These are phyloP conservation scores for Pulveroboletus sp. DNA, from an alignment of 768 basidiomycete species.

Conservation along the genomic window DNA sequence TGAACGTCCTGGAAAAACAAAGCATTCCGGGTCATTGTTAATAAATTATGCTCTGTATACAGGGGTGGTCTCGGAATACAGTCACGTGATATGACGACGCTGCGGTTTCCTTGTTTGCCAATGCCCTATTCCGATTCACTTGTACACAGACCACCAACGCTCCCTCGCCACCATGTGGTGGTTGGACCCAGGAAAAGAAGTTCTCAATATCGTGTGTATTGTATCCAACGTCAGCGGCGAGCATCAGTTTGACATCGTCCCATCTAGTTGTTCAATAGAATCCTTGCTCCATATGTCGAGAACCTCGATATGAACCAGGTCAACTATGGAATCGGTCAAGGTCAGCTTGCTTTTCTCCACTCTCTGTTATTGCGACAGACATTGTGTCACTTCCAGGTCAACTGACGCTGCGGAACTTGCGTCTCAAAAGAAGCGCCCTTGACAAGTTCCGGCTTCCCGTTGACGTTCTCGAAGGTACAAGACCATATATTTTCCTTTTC, in stretches of 20 bases:
- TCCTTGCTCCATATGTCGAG: constrained; percentile 93
- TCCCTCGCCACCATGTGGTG: constrained; percentile 65
- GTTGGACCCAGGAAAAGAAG: constrained; percentile 83
- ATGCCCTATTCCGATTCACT: constrained; percentile 27
- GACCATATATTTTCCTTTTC: not conserved
- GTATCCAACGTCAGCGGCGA: not conserved
- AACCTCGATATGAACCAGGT: constrained; percentile 94
- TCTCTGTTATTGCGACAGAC: constrained; percentile 1
- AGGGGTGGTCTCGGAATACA: not conserved
- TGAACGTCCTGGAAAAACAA: no score
- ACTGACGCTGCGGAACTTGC: constrained; percentile 74
- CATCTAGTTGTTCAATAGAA: constrained; percentile 76
- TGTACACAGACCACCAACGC: constrained; percentile 5
- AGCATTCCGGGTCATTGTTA: no score
- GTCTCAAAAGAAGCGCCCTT: constrained; percentile 87
- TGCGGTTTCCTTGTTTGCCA: constrained; percentile 22
- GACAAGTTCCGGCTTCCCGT: constrained; percentile 96
- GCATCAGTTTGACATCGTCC: not conserved
- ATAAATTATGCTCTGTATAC: no score
- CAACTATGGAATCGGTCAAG: constrained; percentile 89
- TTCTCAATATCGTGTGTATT: constrained; percentile 63
- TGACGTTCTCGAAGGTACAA: constrained; percentile 85
- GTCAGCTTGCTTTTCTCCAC: constrained; percentile 33
- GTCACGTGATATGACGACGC: constrained; percentile 30
- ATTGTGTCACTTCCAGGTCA: constrained; percentile 48